phyloP scores from a whole-genome alignment of 108 stramenopile genomes.

The Parmales sp. region DNA sequence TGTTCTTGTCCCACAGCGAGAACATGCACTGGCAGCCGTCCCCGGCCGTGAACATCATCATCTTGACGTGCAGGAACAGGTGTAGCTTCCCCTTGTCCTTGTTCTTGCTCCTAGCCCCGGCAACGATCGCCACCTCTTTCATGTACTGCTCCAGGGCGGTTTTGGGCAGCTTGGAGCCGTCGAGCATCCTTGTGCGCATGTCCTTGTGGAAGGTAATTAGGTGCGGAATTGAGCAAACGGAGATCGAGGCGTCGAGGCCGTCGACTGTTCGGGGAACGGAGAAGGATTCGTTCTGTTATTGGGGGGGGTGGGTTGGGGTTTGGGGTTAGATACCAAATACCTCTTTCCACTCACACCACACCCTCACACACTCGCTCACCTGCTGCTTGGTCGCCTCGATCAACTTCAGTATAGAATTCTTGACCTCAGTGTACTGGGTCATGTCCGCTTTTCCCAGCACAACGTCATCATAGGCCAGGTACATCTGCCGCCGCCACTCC shows the following conservation, averaged over 20 bases:
- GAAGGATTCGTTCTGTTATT: background rate
- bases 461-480: background rate
- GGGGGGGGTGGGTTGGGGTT: too few relatives aligned
- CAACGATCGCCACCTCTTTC: conserved; percentile 3
- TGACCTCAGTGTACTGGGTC: background rate
- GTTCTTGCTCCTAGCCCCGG: too few relatives aligned
- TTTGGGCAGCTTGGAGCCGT: background rate
- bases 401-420: background rate
- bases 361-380: too few relatives aligned
- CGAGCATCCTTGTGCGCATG: background rate
- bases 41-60: background rate
- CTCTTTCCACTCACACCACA: too few relatives aligned
- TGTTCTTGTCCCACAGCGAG: conserved; percentile 3
- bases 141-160: background rate
- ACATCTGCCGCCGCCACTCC: conserved; percentile 9
- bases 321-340: too few relatives aligned
- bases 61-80: background rate
- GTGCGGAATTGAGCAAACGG: background rate
- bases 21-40: background rate
- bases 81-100: background rate
- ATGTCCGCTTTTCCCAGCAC: background rate
- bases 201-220: background rate
- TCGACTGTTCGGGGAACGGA: background rate
- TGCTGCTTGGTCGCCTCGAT: conserved; percentile 10
- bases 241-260: background rate